Evolutionary conservation across 2,329 filamentous ascomycete genomes (phyloP), one percentile per base, ranked within the genome.

Genomic region (Huntiella omanensis): DNA sequence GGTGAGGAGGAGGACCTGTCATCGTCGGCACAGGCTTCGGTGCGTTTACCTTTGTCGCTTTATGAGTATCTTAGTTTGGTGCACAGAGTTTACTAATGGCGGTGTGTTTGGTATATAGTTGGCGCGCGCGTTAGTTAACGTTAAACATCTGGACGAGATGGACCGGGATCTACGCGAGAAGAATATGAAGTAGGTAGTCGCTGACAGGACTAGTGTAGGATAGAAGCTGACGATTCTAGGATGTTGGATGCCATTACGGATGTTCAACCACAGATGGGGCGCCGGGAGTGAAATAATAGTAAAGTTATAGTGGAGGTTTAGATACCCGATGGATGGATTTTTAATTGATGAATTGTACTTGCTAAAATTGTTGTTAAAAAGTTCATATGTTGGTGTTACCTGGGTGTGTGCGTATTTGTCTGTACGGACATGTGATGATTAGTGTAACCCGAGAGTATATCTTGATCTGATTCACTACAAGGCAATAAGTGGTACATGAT

Each of bases 21-120:
- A 61, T 78, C 75, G 58, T 65, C 68, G 59, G 75, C 75, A 62
- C 67, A 79, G 63, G 74, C 75, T 64, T 73, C 71, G 74, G 75
- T 80, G 71, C 69, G 75, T 65, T 60, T 63, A 67, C 67, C 62
- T 62, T 37, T 35, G 35, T 40, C 44, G 15, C 42, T 65, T 61
- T 59, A 62, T 65, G 59, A 57, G 50, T 32, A 57, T 42, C 36
- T 45, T 19, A 34, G 33, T 10, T 45, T 22, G 1, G 13, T 28
- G 33, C 13, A 28, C 7, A 42, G 13, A 28, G 32, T 33, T 32
- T 28, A 28, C 12, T 36, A 36, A 36, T 36, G 34, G 34, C 5
- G 12, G 12, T 4, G 12, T 10, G 34, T 12, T 36, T 36, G 12
- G 12, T 12, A 42, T 33, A 13, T 47, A 56, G 54, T 49, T 56